Evolutionary conservation across 2,329 filamentous ascomycete species (phyloP).

Genomic region (Chaetoscypha palmicola): DNA sequence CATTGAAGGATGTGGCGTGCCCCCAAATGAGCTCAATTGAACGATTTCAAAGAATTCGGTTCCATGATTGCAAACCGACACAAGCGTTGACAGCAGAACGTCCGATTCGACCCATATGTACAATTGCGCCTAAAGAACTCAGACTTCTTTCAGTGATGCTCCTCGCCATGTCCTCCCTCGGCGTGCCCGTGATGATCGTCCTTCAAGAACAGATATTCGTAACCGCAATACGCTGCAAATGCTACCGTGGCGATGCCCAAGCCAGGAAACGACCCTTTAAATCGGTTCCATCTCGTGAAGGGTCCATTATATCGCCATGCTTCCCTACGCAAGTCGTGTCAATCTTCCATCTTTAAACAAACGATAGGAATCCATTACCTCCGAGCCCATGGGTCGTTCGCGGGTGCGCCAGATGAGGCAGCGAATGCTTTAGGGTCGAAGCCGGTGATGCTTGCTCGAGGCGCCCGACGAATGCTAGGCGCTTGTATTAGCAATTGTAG

Average conservation of each 20-base stretch:
- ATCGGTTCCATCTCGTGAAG: constrained; percentile 84
- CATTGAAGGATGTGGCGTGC: no score
- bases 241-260: constrained; percentile 88
- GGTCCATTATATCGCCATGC: constrained; percentile 88
- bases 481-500: constrained; percentile 12
- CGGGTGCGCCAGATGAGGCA: constrained; percentile 56
- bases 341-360: constrained; percentile 1
- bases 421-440: constrained; percentile 82
- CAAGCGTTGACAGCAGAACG: background rate
- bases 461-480: constrained; percentile 30
- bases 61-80: no score
- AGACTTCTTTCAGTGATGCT: constrained; percentile 45
- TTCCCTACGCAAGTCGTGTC: constrained; percentile 69
- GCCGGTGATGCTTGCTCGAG: constrained; percentile 71
- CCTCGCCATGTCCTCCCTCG: constrained; percentile 43
- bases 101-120: constrained; percentile 33
- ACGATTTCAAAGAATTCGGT: no score
- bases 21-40: no score
- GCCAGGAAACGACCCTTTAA: constrained; percentile 80
- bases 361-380: constrained; percentile 41
- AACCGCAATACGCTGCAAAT: constrained; percentile 82
- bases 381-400: constrained; percentile 60
- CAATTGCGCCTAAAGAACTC: constrained; percentile 19
- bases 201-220: constrained; percentile 80
- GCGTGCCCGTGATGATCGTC: constrained; percentile 56